phyloP scores from a whole-genome alignment of 2,329 filamentous ascomycete species.

The Hypoxylon sp. region DNA sequence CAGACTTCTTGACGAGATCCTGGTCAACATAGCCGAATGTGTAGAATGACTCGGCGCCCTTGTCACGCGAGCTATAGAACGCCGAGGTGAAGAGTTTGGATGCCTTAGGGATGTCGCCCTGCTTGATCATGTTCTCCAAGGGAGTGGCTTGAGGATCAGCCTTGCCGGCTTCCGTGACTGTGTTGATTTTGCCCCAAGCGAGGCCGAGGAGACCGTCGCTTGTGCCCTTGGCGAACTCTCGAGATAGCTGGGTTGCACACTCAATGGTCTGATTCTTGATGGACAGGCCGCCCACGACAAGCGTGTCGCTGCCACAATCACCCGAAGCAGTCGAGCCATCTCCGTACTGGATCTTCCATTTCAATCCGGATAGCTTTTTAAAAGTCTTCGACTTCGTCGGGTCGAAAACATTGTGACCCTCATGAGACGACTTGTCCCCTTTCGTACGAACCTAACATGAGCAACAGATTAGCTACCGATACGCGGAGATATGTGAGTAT shows the following conservation, averaged over 20 bases:
- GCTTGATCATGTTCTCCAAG: slow-evolving; percentile 76
- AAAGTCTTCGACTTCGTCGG: slow-evolving; percentile 71
- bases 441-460: slow-evolving; percentile 66
- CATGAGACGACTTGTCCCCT: slow-evolving; percentile 55
- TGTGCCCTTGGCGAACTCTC: slow-evolving; percentile 66
- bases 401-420: slow-evolving; percentile 69
- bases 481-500: background rate
- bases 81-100: slow-evolving; percentile 73
- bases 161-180: slow-evolving; percentile 58
- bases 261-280: slow-evolving; percentile 74
- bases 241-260: slow-evolving; percentile 69
- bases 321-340: slow-evolving; percentile 76
- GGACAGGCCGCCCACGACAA: slow-evolving; percentile 71
- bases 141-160: slow-evolving; percentile 69
- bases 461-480: slow-evolving; percentile 19
- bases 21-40: slow-evolving; percentile 80
- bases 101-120: slow-evolving; percentile 59
- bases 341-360: slow-evolving; percentile 76
- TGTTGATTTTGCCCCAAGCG: slow-evolving; percentile 74
- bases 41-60: slow-evolving; percentile 70
- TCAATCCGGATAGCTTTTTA: slow-evolving; percentile 60
- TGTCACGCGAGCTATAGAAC: slow-evolving; percentile 68
- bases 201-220: slow-evolving; percentile 77
- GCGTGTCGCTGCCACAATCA: slow-evolving; percentile 71
- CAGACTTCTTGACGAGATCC: slow-evolving; percentile 66